Evolutionary conservation across 1,284 basidiomycete genomes (phyloP).

Genomic region (Jaminaea rosea): DNA sequence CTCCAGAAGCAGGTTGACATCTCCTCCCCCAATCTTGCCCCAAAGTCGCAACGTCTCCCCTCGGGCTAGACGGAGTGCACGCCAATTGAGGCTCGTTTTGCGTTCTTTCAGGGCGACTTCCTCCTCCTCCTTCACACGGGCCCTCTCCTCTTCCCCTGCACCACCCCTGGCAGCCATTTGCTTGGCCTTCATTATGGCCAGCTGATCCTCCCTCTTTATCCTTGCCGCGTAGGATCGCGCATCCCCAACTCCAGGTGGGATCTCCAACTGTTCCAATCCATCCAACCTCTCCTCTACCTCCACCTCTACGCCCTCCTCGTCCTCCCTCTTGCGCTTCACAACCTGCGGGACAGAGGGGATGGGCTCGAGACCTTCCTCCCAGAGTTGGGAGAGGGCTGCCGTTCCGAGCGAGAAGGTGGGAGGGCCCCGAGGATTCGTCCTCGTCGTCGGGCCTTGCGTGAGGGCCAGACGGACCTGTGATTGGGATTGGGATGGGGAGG

Average conservation of each 20-base stretch:
- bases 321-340: slow-evolving; percentile 17
- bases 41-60: neutral
- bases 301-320: slow-evolving; percentile 30
- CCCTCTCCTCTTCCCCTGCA: neutral
- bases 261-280: slow-evolving; percentile 39
- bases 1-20: neutral
- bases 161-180: neutral
- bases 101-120: neutral
- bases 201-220: slow-evolving; percentile 26
- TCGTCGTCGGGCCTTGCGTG: no score
- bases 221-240: slow-evolving; percentile 23
- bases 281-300: slow-evolving; percentile 29
- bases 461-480: neutral
- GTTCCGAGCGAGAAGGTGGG: slow-evolving; percentile 39
- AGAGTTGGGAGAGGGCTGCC: slow-evolving; percentile 35
- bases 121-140: neutral
- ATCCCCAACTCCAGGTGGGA: slow-evolving; percentile 21
- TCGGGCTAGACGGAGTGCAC: neutral
- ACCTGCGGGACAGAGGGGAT: slow-evolving; percentile 15
- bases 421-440: no score
- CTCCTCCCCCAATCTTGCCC: slow-evolving; percentile 1
- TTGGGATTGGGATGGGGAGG: slow-evolving; percentile 2
- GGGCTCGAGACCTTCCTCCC: slow-evolving; percentile 35
- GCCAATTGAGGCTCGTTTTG: neutral
- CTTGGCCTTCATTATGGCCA: slow-evolving; percentile 21